Percentiles rank a stretch among this genome's conserved stretches.
Conservation (phyloP, 805 yeast species). For the Barnettozyma botsteinii region DNA sequence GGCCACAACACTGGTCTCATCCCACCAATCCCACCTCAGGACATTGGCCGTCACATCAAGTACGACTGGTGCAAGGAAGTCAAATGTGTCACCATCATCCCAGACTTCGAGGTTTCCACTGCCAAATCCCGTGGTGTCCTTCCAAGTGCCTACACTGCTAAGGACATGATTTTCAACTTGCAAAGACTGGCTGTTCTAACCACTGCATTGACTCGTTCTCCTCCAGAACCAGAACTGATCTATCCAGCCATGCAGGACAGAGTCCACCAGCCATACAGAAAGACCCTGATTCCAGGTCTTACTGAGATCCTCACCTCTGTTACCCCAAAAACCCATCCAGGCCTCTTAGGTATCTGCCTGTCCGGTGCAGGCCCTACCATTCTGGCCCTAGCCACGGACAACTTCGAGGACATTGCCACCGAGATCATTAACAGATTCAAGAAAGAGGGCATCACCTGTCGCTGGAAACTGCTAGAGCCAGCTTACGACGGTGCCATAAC, state of each 20-base stretch:
- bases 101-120: conserved; percentile 91
- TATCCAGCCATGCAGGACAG: conserved; percentile 96
- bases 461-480: conserved; percentile 78
- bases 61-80: conserved; percentile 78
- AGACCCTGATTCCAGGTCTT: conserved; percentile 86
- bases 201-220: conserved; percentile 79
- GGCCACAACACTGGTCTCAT: conserved; percentile 62
- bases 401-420: conserved; percentile 76
- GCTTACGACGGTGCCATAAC: conserved; percentile 86
- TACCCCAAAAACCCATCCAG: conserved; percentile 77
- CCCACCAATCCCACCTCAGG: conserved; percentile 78
- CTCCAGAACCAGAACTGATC: conserved; percentile 77
- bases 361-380: conserved; percentile 99
- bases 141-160: conserved; percentile 70
- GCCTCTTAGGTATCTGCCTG: conserved; percentile 87
- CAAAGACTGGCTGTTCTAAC: conserved; percentile 92
- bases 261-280: conserved; percentile 95
- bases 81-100: conserved; percentile 87
- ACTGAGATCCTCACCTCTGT: conserved; percentile 72
- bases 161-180: conserved; percentile 85
- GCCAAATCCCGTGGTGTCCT: conserved; percentile 87
- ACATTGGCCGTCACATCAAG: conserved; percentile 84
- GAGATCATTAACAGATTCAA: conserved; percentile 68
- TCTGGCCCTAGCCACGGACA: conserved; percentile 84
- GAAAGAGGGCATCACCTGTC: conserved; percentile 60